Conservation (phyloP, 768 basidiomycete species). For the Trametes meyenii region DNA sequence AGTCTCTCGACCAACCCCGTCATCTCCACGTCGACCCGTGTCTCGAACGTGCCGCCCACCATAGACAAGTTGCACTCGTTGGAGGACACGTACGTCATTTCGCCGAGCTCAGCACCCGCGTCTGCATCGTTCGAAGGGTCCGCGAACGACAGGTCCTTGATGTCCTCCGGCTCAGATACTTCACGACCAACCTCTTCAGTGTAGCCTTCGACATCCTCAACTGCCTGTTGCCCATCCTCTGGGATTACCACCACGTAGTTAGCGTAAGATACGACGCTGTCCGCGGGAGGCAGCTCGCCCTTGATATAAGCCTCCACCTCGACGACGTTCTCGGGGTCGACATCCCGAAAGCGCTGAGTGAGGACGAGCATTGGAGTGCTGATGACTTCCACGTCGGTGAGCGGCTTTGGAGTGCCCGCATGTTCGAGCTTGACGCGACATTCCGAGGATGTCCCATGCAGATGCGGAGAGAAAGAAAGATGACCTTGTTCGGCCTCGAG, state of each 20-base stretch:
- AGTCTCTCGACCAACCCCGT: not conserved
- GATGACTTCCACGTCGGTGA: not conserved
- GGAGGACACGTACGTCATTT: too few species aligned
- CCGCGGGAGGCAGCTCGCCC: not conserved
- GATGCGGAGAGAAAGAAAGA: not conserved
- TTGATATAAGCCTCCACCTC: not conserved
- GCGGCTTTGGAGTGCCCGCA: not conserved
- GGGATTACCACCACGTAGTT: not conserved
- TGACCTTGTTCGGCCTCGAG: not conserved
- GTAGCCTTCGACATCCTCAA: not conserved
- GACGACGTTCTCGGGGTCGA: not conserved
- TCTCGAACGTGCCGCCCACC: too few species aligned
- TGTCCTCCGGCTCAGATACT: not conserved
- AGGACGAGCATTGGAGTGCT: not conserved
- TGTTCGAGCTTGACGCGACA: not conserved
- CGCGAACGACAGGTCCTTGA: not conserved
- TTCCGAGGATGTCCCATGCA: not conserved
- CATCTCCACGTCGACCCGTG: not conserved
- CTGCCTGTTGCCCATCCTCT: not conserved
- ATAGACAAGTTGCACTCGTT: too few species aligned
- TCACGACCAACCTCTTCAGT: too few species aligned
- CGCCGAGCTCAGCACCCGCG: too few species aligned
- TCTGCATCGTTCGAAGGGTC: too few species aligned
- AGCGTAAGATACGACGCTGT: not conserved
- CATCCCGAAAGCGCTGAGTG: not conserved